Base-by-base conservation (phyloP, 257 asterid genomes). In the Gentiana macrophylla region DNA sequence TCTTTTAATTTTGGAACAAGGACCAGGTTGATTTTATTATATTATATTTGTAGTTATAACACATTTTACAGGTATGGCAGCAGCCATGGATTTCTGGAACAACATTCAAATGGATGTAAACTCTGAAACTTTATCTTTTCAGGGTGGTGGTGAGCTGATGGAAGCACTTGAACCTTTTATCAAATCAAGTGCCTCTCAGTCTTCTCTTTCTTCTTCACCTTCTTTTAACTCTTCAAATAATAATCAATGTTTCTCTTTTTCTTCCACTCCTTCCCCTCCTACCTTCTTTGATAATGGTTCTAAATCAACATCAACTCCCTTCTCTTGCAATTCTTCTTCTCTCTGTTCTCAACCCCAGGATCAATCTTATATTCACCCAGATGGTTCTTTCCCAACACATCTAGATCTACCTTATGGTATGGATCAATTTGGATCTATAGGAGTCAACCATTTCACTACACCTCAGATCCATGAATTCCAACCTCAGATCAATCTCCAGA, bases 141-240 rank as follows among this genome's bases (percentile, higher is more conserved):
- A 48, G 47, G 97, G 94, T 50, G 9, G 24, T 24, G 86, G 87
- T 47, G 98, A 92, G 66, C 57, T 92, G 0, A 92, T 88, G 97
- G 94, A 92, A 74, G 98, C 87, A 68, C 94, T 92, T 77, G 93
- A 71, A 37, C 97, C 98, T 81, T 92, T 92, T 80, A 83, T 87
- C 80, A 88, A 83, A 69, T 54, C 71, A 37, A 77, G 89, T 81
- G 82, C 84, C 78, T 74, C 87, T 55, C 50, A 57, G 24, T 61
- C 62, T 51, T 51, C n/a, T n/a, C 37, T 65, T 38, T 44, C 37
- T 51, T 44, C 56, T 43, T 50, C 54, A 1, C 24, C 63, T 58
- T 35, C 54, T 24, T 13, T 9, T 11, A 9, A 56, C 41, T n/a
- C 35, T 11, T 41, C 46, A 6, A 1, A 5, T 1, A 41, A 41